These are phyloP conservation scores for Ogataea sp. DNA, from an alignment of 805 yeast species.

Conservation along the genomic window DNA sequence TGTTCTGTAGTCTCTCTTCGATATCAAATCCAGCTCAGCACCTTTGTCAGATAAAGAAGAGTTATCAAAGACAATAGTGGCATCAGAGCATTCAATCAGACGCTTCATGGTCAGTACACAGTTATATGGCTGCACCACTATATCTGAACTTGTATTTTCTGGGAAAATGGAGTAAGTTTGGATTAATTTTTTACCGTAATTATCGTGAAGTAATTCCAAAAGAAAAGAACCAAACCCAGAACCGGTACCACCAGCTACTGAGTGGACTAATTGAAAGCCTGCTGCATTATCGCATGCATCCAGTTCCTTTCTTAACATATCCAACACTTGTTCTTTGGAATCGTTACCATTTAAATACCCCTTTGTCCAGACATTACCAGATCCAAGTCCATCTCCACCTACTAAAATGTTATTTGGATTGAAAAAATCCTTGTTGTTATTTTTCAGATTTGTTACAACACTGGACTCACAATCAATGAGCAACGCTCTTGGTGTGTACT, in stretches of 20 bases:
- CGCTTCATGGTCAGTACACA: slow-evolving; percentile 76
- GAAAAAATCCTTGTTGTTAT: slow-evolving; percentile 51
- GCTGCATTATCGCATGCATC: slow-evolving; percentile 86
- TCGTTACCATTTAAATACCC: slow-evolving; percentile 74
- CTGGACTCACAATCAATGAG: slow-evolving; percentile 87
- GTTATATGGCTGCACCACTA: slow-evolving; percentile 97
- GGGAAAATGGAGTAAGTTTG: slow-evolving; percentile 89
- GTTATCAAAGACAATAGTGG: slow-evolving; percentile 85
- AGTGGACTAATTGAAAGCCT: slow-evolving; percentile 85
- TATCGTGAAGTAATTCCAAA: slow-evolving; percentile 70
- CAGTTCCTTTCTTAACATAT: slow-evolving; percentile 80
- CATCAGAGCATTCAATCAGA: slow-evolving; percentile 77
- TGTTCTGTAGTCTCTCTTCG: no score
- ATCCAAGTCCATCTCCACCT: slow-evolving; percentile 81
- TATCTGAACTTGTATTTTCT: slow-evolving; percentile 67
- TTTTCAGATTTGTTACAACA: slow-evolving; percentile 56
- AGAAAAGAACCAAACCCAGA: slow-evolving; percentile 87
- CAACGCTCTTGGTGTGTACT: slow-evolving; percentile 84
- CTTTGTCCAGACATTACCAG: slow-evolving; percentile 93
- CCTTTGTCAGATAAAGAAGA: no score
- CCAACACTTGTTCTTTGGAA: slow-evolving; percentile 65
- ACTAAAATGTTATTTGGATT: slow-evolving; percentile 78
- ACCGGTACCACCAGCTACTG: slow-evolving; percentile 99
- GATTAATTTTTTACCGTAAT: slow-evolving; percentile 73
- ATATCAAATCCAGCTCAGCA: no score